Evolutionary conservation across 768 basidiomycete species (phyloP).

Genomic region (Panaeolus cyanescens): DNA sequence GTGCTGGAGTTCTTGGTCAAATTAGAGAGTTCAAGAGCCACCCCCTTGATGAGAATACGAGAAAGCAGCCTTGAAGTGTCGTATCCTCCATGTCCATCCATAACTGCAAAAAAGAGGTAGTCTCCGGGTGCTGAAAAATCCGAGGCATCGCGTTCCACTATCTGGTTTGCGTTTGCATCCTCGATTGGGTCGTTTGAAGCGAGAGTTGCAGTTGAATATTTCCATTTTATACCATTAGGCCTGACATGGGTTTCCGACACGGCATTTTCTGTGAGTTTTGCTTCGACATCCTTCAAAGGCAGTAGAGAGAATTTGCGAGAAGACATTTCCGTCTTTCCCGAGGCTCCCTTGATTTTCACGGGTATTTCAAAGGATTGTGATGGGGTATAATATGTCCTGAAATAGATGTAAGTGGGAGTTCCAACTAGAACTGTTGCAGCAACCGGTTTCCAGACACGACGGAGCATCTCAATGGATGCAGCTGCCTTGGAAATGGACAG

Average conservation of each 20-base stretch:
- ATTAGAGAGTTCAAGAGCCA: constrained; percentile 71
- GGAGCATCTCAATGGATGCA: constrained; percentile 48
- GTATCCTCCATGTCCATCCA: constrained; percentile 89
- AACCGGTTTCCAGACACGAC: constrained; percentile 69
- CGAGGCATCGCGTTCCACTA: constrained; percentile 64
- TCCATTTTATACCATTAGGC: constrained; percentile 66
- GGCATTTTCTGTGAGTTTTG: constrained; percentile 58
- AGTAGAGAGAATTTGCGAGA: constrained; percentile 57
- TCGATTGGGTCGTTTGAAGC: constrained; percentile 91
- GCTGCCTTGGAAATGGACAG: neutral
- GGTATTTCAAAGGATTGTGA: constrained; percentile 60
- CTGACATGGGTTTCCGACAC: constrained; percentile 44
- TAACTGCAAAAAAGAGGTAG: constrained; percentile 82
- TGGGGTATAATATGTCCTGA: constrained; percentile 39
- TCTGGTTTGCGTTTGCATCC: constrained; percentile 76
- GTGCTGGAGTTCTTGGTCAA: constrained; percentile 42
- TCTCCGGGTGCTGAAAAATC: constrained; percentile 66
- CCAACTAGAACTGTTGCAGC: constrained; percentile 58
- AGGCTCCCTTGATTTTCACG: constrained; percentile 53
- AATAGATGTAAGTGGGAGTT: constrained; percentile 60
- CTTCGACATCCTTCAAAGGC: constrained; percentile 54
- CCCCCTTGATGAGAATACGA: constrained; percentile 80
- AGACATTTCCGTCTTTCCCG: constrained; percentile 61
- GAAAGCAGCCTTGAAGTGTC: constrained; percentile 86
- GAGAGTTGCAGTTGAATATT: constrained; percentile 75